phyloP scores from a whole-genome alignment of 495 filamentous ascomycete species.

The Aspergillus wentii region DNA sequence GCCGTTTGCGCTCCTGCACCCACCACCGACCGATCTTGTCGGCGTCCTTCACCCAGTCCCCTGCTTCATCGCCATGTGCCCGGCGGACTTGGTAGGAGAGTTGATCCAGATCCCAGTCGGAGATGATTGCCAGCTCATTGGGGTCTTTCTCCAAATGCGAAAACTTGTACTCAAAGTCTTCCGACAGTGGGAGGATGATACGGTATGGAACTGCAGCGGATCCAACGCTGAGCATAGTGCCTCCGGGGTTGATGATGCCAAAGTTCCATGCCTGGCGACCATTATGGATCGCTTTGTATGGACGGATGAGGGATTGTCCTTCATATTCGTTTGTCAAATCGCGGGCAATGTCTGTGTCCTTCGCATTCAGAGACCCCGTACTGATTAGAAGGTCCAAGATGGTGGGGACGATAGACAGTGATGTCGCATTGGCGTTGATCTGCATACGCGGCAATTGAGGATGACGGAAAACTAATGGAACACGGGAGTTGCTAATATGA shows the following conservation, averaged over 20 bases:
- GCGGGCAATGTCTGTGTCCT: conserved; percentile 22
- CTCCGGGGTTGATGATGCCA: conserved; percentile 42
- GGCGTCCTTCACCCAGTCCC: conserved; percentile 31
- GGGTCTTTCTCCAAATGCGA: conserved; percentile 30
- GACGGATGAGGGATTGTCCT: conserved; percentile 42
- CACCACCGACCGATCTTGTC: conserved; percentile 33
- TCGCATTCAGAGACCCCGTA: conserved; percentile 29
- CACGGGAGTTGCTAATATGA: conserved; percentile 28
- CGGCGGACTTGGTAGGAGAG: conserved; percentile 21
- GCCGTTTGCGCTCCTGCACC: conserved; percentile 26
- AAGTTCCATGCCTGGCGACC: conserved; percentile 39
- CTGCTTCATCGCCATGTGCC: conserved; percentile 30
- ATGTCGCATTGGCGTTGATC: conserved; percentile 20
- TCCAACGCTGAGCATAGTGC: conserved; percentile 33
- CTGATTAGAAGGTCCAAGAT: conserved; percentile 25
- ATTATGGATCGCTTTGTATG: conserved; percentile 25
- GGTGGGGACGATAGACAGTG: conserved; percentile 23
- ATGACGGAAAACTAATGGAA: conserved; percentile 29
- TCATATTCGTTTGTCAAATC: conserved; percentile 40
- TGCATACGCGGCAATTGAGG: conserved; percentile 22
- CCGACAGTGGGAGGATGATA: conserved; percentile 35
- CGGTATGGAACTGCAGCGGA: conserved; percentile 34
- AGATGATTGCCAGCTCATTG: conserved; percentile 24
- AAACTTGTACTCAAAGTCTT: conserved; percentile 34
- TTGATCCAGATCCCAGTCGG: conserved; percentile 25